These are phyloP conservation scores for Cladosporium sp. DNA, from an alignment of 2,329 filamentous ascomycete species.

Conservation along the genomic window DNA sequence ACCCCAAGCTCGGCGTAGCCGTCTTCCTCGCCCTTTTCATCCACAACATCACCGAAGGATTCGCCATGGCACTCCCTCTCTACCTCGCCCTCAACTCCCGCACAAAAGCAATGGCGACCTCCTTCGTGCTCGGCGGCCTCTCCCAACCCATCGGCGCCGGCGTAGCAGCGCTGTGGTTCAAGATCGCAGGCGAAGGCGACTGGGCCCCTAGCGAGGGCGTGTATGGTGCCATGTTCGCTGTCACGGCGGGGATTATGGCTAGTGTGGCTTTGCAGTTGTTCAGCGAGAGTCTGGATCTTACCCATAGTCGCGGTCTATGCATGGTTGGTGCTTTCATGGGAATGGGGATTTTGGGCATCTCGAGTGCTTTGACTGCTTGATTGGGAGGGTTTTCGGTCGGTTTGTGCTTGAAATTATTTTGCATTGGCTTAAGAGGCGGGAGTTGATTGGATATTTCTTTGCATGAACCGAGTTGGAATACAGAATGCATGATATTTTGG, in stretches of 20 bases:
- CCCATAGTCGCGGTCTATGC: constrained; percentile 71
- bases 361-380: constrained; percentile 72
- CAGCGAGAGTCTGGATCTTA: constrained; percentile 76
- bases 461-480: too few species aligned
- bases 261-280: constrained; percentile 88
- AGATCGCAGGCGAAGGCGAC: constrained; percentile 51
- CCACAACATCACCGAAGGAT: constrained; percentile 97
- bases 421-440: too few species aligned
- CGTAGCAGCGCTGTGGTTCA: constrained; percentile 82
- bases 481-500: too few species aligned
- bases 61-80: constrained; percentile 85
- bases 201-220: constrained; percentile 50
- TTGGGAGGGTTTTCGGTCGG: not conserved
- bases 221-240: constrained; percentile 79
- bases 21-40: constrained; percentile 96
- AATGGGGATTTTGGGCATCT: constrained; percentile 82
- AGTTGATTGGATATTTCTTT: too few species aligned
- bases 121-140: constrained; percentile 75
- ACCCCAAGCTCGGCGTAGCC: constrained; percentile 77
- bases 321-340: constrained; percentile 77
- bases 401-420: too few species aligned
- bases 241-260: constrained; percentile 91
- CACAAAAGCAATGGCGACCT: constrained; percentile 76
- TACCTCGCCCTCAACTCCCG: constrained; percentile 85
- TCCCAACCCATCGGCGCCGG: constrained; percentile 83